A percentile compares a stretch with the other conserved stretches of the same genome.
Conservation (phyloP, 2,329 filamentous ascomycete species). For the Fusarium redolens region DNA sequence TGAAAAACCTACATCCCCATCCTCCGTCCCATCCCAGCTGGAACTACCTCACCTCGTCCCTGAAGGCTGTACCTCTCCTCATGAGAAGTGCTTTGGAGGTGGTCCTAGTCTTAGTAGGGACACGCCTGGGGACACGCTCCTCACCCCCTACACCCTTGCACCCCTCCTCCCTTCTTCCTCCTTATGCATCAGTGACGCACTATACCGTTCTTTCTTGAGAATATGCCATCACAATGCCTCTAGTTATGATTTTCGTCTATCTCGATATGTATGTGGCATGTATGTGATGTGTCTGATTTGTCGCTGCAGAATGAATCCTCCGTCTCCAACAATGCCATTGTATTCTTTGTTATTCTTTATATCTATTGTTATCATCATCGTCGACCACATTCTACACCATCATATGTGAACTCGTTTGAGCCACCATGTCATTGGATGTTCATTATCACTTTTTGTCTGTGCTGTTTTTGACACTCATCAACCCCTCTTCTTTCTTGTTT, state of each 20-base stretch:
- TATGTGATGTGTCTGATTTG: slow-evolving; percentile 23
- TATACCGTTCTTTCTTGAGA: slow-evolving; percentile 13
- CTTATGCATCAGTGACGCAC: slow-evolving; percentile 30
- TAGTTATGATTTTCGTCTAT: slow-evolving; percentile 16
- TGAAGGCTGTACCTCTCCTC: not conserved
- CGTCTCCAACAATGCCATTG: not conserved
- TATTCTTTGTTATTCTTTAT: not conserved
- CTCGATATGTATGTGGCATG: slow-evolving; percentile 13
- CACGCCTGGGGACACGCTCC: not conserved
- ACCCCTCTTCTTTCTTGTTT: slow-evolving; percentile 2
- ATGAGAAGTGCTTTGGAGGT: slow-evolving; percentile 1
- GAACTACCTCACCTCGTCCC: slow-evolving; percentile 11
- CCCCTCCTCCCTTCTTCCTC: not conserved
- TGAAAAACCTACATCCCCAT: not conserved
- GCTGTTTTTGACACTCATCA: not conserved
- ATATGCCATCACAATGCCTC: slow-evolving; percentile 16
- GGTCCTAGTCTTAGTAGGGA: not conserved
- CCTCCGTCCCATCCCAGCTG: slow-evolving; percentile 1
- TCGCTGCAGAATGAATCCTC: not conserved
- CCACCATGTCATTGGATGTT: not conserved
- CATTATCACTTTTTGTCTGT: not conserved
- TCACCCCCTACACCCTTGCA: slow-evolving; percentile 1
- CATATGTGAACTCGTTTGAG: slow-evolving; percentile 2
- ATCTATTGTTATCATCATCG: no score
- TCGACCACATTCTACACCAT: not conserved